Evolutionary conservation across 257 asterid species (phyloP).

Genomic region (Rhazya stricta): DNA sequence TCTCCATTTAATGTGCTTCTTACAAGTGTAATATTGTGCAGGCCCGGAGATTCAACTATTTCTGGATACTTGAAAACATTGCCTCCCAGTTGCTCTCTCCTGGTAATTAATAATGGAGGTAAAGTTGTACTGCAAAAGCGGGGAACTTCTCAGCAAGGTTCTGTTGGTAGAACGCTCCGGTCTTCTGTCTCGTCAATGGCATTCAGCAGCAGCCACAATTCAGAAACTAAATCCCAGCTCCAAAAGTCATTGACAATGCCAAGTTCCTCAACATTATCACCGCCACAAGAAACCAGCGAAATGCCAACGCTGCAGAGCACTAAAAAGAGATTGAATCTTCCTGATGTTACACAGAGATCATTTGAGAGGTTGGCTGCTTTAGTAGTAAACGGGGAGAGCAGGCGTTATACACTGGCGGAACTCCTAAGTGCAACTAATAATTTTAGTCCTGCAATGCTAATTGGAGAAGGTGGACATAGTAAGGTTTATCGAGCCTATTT

Average conservation of each 20-base stretch:
- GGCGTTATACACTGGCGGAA: constrained; percentile 40
- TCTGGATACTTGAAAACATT: constrained; percentile 46
- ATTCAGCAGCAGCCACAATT: constrained; percentile 25
- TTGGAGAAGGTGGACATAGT: constrained; percentile 53
- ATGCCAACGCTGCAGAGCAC: constrained; percentile 12
- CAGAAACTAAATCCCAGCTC: constrained; percentile 25
- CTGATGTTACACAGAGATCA: constrained; percentile 26
- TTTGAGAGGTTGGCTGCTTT: constrained; percentile 35
- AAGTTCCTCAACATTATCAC: constrained; percentile 33
- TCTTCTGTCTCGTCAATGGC: constrained; percentile 41
- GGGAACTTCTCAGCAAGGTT: constrained; percentile 76
- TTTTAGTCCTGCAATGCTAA: constrained; percentile 41
- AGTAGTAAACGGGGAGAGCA: constrained; percentile 31
- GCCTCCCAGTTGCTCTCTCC: constrained; percentile 81
- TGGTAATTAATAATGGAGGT: constrained; percentile 58
- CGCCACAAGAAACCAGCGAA: constrained; percentile 31
- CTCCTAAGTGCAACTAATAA: constrained; percentile 40
- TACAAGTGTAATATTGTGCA: constrained; percentile 24
- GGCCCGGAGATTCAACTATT: constrained; percentile 35
- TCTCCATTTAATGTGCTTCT: neutral
- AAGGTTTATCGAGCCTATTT: constrained; percentile 49
- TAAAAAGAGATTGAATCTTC: constrained; percentile 22
- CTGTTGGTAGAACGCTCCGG: constrained; percentile 29
- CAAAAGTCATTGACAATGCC: constrained; percentile 60
- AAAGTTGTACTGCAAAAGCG: constrained; percentile 44